Evolutionary conservation across 257 asterid species (phyloP).

Genomic region (Oldenlandia corymbosa): DNA sequence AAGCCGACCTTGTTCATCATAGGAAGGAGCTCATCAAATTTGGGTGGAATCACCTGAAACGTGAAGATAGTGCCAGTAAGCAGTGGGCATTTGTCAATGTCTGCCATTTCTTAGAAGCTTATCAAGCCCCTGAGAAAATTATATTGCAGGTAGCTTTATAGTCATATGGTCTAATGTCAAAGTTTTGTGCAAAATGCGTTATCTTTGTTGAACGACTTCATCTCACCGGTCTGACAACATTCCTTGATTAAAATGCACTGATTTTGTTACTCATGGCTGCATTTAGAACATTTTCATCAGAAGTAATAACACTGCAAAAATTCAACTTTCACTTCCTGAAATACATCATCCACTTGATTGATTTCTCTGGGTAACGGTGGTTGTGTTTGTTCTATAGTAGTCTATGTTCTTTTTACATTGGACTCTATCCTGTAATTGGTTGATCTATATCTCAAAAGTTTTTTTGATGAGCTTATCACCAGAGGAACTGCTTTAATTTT

Average conservation of each 20-base stretch:
- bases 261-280: background rate
- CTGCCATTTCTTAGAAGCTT: constrained; percentile 98
- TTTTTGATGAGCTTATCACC: no score
- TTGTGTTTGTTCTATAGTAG: no score
- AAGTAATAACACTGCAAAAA: background rate
- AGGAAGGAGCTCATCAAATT: constrained; percentile 94
- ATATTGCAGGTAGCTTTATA: constrained; percentile 68
- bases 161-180: background rate
- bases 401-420: no score
- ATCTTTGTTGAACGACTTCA: background rate
- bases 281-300: background rate
- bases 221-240: background rate
- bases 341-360: background rate
- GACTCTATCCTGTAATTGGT: no score
- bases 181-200: background rate
- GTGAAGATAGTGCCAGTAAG: constrained; percentile 99
- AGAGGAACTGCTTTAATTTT: background rate
- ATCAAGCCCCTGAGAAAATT: constrained; percentile 99
- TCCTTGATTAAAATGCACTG: background rate
- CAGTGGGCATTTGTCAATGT: constrained; percentile 99
- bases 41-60: constrained; percentile 99
- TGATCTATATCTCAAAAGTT: no score
- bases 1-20: constrained; percentile 93
- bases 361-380: background rate
- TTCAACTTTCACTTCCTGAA: no score